phyloP scores from a whole-genome alignment of 345 rosid species.

The Rhodamnia argentea region DNA sequence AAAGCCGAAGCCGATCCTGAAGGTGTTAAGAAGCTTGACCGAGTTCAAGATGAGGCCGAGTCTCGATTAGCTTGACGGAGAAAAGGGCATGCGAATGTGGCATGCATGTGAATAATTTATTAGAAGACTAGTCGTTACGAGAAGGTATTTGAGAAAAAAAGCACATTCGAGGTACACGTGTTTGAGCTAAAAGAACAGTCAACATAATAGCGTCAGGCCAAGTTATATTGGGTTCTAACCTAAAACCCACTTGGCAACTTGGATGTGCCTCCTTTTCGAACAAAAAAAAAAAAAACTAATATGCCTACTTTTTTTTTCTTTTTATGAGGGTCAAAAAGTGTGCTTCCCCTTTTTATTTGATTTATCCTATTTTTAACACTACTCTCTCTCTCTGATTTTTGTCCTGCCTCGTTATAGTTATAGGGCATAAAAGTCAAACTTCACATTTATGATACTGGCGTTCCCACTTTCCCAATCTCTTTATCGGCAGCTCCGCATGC shows the following conservation, averaged over 20 bases:
- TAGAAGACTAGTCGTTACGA: neutral
- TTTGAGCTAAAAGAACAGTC: neutral
- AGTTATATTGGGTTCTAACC: neutral
- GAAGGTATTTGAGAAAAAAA: neutral
- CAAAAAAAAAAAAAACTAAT: no score
- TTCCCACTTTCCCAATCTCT: accelerated
- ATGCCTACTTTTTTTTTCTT: no score
- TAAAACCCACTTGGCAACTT: neutral
- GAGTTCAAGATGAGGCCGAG: neutral
- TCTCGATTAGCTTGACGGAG: neutral
- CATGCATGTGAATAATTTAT: neutral
- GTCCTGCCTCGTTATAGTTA: no score
- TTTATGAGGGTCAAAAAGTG: no score
- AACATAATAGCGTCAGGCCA: neutral
- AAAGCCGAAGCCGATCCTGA: neutral
- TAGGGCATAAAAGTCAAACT: no score
- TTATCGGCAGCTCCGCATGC: no score
- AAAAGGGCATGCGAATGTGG: neutral
- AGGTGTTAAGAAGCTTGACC: neutral
- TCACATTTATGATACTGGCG: no score
- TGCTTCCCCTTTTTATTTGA: no score
- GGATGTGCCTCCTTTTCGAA: neutral
- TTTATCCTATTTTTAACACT: no score
- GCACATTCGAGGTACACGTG: neutral
- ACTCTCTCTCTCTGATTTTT: no score